Base-by-base conservation (phyloP, 139 green algal genomes). In the Astrephomene gubernaculifera region DNA sequence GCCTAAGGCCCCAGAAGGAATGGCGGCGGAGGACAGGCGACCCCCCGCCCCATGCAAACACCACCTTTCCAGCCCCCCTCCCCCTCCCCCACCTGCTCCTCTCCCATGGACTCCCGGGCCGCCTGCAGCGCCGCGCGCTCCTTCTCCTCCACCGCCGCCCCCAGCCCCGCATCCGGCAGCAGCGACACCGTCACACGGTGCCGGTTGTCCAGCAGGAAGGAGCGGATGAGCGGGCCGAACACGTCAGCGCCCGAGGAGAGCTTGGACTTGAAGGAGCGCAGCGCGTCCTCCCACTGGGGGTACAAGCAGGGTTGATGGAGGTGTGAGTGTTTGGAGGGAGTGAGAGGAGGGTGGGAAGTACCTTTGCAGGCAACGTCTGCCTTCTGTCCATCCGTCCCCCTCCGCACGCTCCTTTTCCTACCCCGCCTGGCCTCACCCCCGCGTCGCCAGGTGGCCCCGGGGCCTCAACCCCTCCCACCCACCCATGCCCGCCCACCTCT, bases 191-290 rank as follows among this genome's bases (percentile, higher is more conserved):
- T 44, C 36, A 83, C 76, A 2, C 92, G 72, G 94, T 99, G 97
- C 12, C 78, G 83, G 93, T 99, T 99, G 81, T 96, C 87, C 41
- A 99, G 91, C 70, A 99, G 87, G 91, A 96, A 98, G 85, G 95
- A 94, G 14, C 87, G 71, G 72, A 99, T 97, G 21, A 99, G 90
- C 31, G 95, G 95, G 10, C 93, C 92, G 88, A 99, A 99, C 60
- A 99, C 95, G 82, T 98, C 95, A 81, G 97, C 88, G 22, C 94
- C 95, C 22, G 78, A 82, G 4, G 89, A 90, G 31, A 99, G 89
- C 52, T 95, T 90, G 39, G 85, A 86, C 96, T 99, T 99, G 94
- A 99, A 97, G 63, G 87, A 74, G 29, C 87, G 76, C 64, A 99
- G 94, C 9, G 95, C 93, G 27, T 95, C 93, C 85, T 96, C 93